These are phyloP conservation scores for Ophiosphaerella herpotricha DNA, from an alignment of 2,329 filamentous ascomycete species.

Conservation along the genomic window DNA sequence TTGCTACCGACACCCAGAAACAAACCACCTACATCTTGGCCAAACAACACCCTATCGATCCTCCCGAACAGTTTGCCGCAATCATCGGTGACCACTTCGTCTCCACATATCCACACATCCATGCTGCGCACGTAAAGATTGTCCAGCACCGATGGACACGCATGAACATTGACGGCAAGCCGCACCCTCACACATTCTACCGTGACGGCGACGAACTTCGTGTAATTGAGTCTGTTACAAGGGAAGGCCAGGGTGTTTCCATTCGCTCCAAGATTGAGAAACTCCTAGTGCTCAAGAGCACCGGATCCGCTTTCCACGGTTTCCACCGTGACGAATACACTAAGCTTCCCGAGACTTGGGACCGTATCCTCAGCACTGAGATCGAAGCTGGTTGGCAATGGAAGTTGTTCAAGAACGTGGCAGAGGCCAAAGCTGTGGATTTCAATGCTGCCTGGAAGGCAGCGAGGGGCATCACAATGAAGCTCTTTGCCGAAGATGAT, in stretches of 20 bases:
- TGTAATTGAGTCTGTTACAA: conserved; percentile 74
- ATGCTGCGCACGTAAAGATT: conserved; percentile 79
- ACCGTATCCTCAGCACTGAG: conserved; percentile 92
- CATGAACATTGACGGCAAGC: conserved; percentile 82
- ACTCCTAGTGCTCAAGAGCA: conserved; percentile 92
- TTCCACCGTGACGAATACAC: conserved; percentile 95
- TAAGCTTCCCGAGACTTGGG: conserved; percentile 86
- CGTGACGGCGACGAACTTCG: conserved; percentile 88
- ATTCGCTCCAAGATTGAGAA: conserved; percentile 79
- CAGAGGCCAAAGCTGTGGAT: conserved; percentile 67
- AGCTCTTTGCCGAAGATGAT: conserved; percentile 86
- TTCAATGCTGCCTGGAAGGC: conserved; percentile 81
- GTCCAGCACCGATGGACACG: conserved; percentile 89
- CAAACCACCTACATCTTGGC: conserved; percentile 89
- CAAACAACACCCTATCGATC: conserved; percentile 88
- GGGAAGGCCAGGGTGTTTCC: conserved; percentile 69
- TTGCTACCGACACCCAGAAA: conserved; percentile 97
- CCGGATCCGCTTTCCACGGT: conserved; percentile 92
- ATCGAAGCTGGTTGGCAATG: conserved; percentile 88
- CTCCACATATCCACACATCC: conserved; percentile 85
- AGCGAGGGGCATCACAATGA: conserved; percentile 84
- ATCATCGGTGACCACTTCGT: conserved; percentile 88
- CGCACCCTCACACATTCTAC: conserved; percentile 93
- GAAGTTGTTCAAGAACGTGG: conserved; percentile 69
- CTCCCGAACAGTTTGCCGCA: conserved; percentile 88